Percentiles rank a stretch among this genome's conserved stretches.
Conservation (phyloP, 371 early-diverging fungal genomes). For the Mortierella sp. region DNA sequence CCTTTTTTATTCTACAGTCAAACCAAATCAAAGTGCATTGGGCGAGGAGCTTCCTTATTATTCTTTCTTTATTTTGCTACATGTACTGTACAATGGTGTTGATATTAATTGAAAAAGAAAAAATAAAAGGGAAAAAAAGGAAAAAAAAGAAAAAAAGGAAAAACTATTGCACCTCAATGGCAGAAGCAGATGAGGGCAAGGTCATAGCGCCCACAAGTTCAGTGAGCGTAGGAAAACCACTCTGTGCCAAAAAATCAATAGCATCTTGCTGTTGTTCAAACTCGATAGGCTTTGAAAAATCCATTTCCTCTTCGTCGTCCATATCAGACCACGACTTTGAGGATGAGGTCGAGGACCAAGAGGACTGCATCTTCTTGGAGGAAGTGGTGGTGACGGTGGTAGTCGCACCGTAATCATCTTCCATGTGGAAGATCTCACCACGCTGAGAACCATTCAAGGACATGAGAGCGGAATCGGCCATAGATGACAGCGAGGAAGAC, state of each 20-base stretch:
- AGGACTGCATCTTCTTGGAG: constrained; percentile 5
- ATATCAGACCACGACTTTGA: constrained; percentile 56
- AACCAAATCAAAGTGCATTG: too few relatives aligned
- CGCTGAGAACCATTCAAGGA: constrained; percentile 14
- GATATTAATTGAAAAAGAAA: background rate
- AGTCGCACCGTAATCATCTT: constrained; percentile 38
- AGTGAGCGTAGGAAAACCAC: constrained; percentile 1
- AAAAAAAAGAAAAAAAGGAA: background rate
- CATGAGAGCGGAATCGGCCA: constrained; percentile 17
- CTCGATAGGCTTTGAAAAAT: constrained; percentile 53
- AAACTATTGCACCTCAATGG: constrained; percentile 5
- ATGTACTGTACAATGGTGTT: background rate
- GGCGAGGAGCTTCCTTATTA: too few relatives aligned
- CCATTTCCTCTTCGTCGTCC: constrained; percentile 56
- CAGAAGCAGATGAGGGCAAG: background rate
- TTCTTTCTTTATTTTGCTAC: too few relatives aligned
- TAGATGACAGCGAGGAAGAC: constrained; percentile 23
- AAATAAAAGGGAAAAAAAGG: background rate
- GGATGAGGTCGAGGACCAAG: constrained; percentile 40
- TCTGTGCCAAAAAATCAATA: constrained; percentile 7
- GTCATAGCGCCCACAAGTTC: constrained; percentile 13
- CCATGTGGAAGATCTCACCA: constrained; percentile 48
- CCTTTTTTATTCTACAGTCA: too few relatives aligned
- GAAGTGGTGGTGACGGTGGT: background rate
- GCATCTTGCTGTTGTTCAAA: constrained; percentile 33